A percentile compares a stretch with the other conserved stretches of the same genome.
phyloP scores from a whole-genome alignment of 495 filamentous ascomycete genomes.

The Penicillium antarcticum region DNA sequence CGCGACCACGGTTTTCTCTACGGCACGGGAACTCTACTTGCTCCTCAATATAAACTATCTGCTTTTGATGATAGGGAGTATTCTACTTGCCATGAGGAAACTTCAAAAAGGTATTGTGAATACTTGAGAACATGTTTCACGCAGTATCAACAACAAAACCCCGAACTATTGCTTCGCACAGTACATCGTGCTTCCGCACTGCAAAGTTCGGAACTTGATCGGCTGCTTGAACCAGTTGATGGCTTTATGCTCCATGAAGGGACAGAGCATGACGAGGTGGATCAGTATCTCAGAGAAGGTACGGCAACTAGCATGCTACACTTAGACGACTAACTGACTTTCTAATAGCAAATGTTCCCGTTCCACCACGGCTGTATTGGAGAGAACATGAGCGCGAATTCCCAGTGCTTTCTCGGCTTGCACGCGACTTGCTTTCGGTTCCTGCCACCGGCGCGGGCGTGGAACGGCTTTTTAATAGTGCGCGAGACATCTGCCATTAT shows the following conservation, averaged over 20 bases:
- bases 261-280: background rate
- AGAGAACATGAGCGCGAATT: background rate
- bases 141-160: background rate
- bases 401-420: background rate
- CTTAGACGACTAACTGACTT: background rate
- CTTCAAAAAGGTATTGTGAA: constrained; percentile 4
- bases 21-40: background rate
- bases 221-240: background rate
- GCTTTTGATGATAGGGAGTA: constrained; percentile 1
- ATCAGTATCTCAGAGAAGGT: background rate
- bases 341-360: background rate
- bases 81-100: background rate
- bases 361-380: background rate
- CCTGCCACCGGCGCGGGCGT: background rate
- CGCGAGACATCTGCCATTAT: constrained; percentile 5
- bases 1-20: constrained; percentile 5
- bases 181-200: background rate
- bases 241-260: background rate
- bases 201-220: background rate
- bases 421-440: constrained; percentile 1
- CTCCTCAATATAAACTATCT: background rate
- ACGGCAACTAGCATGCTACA: background rate
- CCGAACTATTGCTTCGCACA: background rate
- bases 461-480: constrained; percentile 5
- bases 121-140: constrained; percentile 1